Conservation (phyloP, 768 basidiomycete species). For the Sutorius australiensis region DNA sequence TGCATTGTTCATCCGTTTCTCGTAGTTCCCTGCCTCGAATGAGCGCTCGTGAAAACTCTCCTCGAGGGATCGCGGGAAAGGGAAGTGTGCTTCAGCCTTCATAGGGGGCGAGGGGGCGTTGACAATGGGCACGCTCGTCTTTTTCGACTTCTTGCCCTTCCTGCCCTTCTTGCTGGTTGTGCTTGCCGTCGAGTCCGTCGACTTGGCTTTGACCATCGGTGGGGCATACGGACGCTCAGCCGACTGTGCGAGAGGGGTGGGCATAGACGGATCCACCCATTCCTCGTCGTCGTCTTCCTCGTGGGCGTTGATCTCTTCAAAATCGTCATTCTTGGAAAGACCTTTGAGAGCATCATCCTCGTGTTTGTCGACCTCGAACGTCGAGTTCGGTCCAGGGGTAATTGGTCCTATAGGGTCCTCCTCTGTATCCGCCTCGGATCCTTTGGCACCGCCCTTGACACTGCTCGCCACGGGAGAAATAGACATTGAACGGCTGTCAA, state of each 20-base stretch:
- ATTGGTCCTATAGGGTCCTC: conserved; percentile 69
- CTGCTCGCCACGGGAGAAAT: conserved; percentile 40
- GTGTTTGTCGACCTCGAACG: conserved; percentile 23
- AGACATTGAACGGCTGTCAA: conserved; percentile 48
- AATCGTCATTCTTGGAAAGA: conserved; percentile 30
- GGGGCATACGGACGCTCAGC: conserved; percentile 26
- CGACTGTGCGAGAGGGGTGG: conserved; percentile 34
- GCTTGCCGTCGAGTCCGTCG: conserved; percentile 28
- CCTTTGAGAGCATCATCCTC: conserved; percentile 15
- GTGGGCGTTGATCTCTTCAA: conserved; percentile 27
- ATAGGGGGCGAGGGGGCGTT: conserved; percentile 32
- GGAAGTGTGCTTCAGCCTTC: conserved; percentile 44
- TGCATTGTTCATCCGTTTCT: conserved; percentile 64
- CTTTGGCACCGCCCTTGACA: conserved; percentile 37
- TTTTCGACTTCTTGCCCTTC: conserved; percentile 37
- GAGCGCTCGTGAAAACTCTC: conserved; percentile 31
- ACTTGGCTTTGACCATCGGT: conserved; percentile 22
- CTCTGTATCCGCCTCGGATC: conserved; percentile 63
- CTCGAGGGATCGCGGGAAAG: conserved; percentile 57
- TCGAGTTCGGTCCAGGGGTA: conserved; percentile 55
- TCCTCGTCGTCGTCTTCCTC: conserved; percentile 43
- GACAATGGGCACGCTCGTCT: conserved; percentile 38
- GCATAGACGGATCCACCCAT: conserved; percentile 68
- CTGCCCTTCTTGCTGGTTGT: conserved; percentile 24
- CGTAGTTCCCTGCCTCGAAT: conserved; percentile 30